phyloP scores from a whole-genome alignment of 164 flowering plant genomes.

The Stephania japonica region DNA sequence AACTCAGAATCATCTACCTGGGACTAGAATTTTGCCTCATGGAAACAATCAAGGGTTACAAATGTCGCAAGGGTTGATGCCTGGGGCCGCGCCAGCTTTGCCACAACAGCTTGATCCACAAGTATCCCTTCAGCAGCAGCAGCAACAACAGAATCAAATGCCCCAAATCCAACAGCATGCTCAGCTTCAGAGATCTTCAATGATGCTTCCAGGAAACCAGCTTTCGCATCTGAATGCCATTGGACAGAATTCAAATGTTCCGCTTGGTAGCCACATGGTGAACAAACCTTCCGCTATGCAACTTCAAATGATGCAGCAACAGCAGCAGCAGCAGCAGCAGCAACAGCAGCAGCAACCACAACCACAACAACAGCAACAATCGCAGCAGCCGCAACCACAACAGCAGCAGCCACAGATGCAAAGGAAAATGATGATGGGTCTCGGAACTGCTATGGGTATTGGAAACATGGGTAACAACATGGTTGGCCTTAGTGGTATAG shows the following conservation, averaged over 20 bases:
- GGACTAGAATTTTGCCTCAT: slow-evolving; percentile 55
- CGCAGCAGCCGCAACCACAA: slow-evolving; percentile 26
- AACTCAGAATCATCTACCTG: slow-evolving; percentile 35
- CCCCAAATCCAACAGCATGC: slow-evolving; percentile 43
- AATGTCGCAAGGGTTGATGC: slow-evolving; percentile 60
- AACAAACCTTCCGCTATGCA: slow-evolving; percentile 52
- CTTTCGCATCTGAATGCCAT: slow-evolving; percentile 46
- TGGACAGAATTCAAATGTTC: slow-evolving; percentile 54
- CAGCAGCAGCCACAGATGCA: slow-evolving; percentile 48
- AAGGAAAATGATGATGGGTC: slow-evolving; percentile 67
- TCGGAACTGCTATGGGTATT: slow-evolving; percentile 53
- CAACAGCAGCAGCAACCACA: slow-evolving; percentile 17
- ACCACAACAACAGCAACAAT: slow-evolving; percentile 36
- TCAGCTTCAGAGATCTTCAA: slow-evolving; percentile 61
- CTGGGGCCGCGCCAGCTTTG: slow-evolving; percentile 49
- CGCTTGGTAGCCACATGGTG: slow-evolving; percentile 47
- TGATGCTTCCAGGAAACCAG: slow-evolving; percentile 46
- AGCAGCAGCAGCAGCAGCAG: slow-evolving; percentile 24
- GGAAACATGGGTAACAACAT: slow-evolving; percentile 57
- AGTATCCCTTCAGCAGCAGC: slow-evolving; percentile 37
- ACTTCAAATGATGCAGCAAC: slow-evolving; percentile 62
- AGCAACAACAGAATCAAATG: slow-evolving; percentile 37
- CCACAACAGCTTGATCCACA: slow-evolving; percentile 55
- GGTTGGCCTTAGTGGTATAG: slow-evolving; percentile 58
- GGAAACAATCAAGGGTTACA: slow-evolving; percentile 59